Base-by-base conservation (phyloP, 805 yeast species). In the Kodamaea kaohsiungensis region DNA sequence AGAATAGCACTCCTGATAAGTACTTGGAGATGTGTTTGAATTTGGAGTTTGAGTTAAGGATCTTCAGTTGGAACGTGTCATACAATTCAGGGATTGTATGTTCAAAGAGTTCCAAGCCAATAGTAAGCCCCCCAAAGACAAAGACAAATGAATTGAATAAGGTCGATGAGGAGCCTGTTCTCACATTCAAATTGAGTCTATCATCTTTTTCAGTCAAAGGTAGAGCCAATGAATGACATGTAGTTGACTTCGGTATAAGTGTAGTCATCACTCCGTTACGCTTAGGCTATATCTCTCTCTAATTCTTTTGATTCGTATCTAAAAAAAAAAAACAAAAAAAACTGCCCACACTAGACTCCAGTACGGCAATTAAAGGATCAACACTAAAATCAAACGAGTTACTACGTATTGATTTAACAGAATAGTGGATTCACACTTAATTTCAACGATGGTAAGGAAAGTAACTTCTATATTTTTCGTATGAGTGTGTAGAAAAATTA, bases 101-200 rank as follows among this genome's bases (percentile, higher is more conserved):
- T 2, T 68, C 60, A 46, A 49, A 56, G 39, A 86, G 62, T 47
- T 81, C 80, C 15, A 88, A 62, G 0, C 87, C 88, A 8, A 84
- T 67, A 0, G 84, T 80, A 15, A 86, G 68, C 0, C 95, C 95
- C n/a, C 92, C 93, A 64, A 75, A 82, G 0, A 83, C 85, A 30
- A 85, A 79, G 1, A 88, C 74, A 49, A 84, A 73, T 5, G 92
- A 87, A 60, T 84, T 80, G 38, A 79, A 75, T 22, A 85, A 73
- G 1, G 79, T 71, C 1, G 84, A 70, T 0, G 90, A 83, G 1
- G 90, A 82, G 13, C 95, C 95, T 1, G 91, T 85, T 53, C 93
- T 75, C 46, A 80, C 80, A 52, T 83, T 83, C 56, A 87, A 69
- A 53, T 82, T 77, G 45, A 77, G 65, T 27, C 88, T 72, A 53